A percentile compares a stretch with the other conserved stretches of the same genome.
phyloP scores from a whole-genome alignment of 1,284 basidiomycete species.

The Apiotrichum akiyoshidainum region DNA sequence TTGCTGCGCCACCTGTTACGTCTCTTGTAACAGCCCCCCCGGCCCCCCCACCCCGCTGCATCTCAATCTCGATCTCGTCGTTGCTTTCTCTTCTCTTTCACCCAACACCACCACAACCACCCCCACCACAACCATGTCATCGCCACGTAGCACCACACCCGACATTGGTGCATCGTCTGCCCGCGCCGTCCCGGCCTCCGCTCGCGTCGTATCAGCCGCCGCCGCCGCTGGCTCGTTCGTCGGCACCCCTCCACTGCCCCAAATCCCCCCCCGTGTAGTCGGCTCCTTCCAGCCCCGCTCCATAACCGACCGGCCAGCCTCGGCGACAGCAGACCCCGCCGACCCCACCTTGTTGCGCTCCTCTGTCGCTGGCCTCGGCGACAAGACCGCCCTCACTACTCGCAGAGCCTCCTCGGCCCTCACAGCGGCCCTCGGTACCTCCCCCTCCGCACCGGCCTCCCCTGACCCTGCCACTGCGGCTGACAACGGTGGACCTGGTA shows the following conservation, averaged over 20 bases:
- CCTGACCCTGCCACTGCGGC: neutral
- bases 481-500: neutral
- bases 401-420: constrained; percentile 10
- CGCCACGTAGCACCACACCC: neutral
- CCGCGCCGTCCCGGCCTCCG: neutral
- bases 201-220: neutral
- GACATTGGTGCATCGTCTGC: neutral
- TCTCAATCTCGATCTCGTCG: neutral
- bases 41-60: neutral
- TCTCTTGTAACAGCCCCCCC: too few relatives aligned
- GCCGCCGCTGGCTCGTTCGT: neutral
- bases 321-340: neutral
- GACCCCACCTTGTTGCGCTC: neutral
- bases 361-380: constrained; percentile 8
- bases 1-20: neutral
- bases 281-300: constrained; percentile 12
- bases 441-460: neutral
- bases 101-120: neutral
- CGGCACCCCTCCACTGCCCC: constrained; percentile 15
- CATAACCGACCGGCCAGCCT: neutral
- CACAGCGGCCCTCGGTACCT: constrained; percentile 11
- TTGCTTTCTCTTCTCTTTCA: neutral
- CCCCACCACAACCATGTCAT: constrained; percentile 5
- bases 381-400: constrained; percentile 1
- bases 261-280: constrained; percentile 13